Percentiles rank a stretch among this genome's conserved stretches.
Evolutionary conservation across 257 asterid genomes (phyloP).

Genomic region (Handroanthus guayacan): DNA sequence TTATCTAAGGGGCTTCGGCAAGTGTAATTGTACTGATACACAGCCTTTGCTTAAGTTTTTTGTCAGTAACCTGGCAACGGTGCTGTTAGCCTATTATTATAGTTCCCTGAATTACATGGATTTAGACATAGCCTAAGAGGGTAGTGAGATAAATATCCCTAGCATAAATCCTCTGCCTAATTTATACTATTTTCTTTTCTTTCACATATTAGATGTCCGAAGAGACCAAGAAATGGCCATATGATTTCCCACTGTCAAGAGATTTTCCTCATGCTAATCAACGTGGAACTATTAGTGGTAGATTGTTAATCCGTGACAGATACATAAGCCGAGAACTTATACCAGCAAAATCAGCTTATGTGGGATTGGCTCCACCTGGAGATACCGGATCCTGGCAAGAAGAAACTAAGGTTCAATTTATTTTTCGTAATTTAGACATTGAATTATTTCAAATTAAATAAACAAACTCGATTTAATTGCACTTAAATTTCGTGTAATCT

Average conservation of each 20-base stretch:
- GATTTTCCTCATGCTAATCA: slow-evolving; percentile 56
- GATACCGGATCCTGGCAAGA: slow-evolving; percentile 79
- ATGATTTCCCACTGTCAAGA: slow-evolving; percentile 64
- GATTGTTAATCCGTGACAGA: slow-evolving; percentile 61
- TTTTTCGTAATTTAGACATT: background rate
- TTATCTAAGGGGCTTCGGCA: too few relatives aligned
- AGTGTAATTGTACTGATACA: too few relatives aligned
- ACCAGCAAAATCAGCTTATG: slow-evolving; percentile 59
- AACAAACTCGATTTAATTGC: background rate
- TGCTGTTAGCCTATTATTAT: too few relatives aligned
- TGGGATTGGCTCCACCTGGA: slow-evolving; percentile 82
- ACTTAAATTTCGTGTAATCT: background rate
- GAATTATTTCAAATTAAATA: background rate
- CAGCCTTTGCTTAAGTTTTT: too few relatives aligned
- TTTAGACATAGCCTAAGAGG: too few relatives aligned
- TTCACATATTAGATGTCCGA: slow-evolving; percentile 36
- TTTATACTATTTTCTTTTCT: too few relatives aligned
- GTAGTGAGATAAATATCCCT: too few relatives aligned
- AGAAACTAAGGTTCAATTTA: slow-evolving; percentile 54
- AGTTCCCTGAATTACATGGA: too few relatives aligned
- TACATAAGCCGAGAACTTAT: slow-evolving; percentile 32
- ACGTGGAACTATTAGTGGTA: slow-evolving; percentile 69
- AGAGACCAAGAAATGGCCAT: slow-evolving; percentile 82
- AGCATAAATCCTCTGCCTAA: too few relatives aligned
- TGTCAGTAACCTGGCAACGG: too few relatives aligned